Percentiles rank a stretch among this genome's conserved stretches.
Evolutionary conservation across 2,329 filamentous ascomycete genomes (phyloP).

Genomic region (Curvularia spicifera): DNA sequence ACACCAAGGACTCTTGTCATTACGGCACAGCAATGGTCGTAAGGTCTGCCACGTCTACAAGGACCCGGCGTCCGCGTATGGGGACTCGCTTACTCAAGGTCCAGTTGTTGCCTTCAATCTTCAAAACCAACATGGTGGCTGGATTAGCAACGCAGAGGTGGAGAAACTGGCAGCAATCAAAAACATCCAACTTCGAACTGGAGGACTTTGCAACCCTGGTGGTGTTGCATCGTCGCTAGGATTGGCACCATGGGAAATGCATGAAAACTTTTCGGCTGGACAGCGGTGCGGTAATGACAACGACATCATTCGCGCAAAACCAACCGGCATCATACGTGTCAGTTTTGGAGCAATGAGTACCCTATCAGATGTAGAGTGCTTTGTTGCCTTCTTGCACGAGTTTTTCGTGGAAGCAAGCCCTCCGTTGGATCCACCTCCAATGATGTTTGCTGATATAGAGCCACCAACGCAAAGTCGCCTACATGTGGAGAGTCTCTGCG

Average conservation of each 20-base stretch:
- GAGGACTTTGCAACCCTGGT: constrained; percentile 90
- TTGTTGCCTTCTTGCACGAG: constrained; percentile 70
- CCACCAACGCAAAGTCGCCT: constrained; percentile 42
- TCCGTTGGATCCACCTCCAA: constrained; percentile 24
- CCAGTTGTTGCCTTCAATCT: constrained; percentile 87
- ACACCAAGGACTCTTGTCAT: constrained; percentile 60
- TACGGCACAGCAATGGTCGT: constrained; percentile 73
- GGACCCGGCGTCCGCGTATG: constrained; percentile 51
- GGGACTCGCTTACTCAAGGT: constrained; percentile 61
- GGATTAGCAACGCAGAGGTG: constrained; percentile 82
- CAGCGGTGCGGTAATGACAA: constrained; percentile 83
- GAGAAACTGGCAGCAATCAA: constrained; percentile 84
- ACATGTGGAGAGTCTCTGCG: constrained; percentile 57
- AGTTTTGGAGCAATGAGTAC: constrained; percentile 94
- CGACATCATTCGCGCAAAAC: constrained; percentile 82
- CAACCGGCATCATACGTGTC: constrained; percentile 83
- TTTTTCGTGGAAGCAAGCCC: constrained; percentile 51
- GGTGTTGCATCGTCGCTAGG: constrained; percentile 76
- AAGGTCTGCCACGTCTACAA: constrained; percentile 72
- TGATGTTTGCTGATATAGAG: constrained; percentile 28
- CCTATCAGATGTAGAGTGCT: constrained; percentile 71
- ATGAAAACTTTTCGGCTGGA: constrained; percentile 81
- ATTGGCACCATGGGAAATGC: constrained; percentile 81
- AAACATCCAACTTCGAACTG: constrained; percentile 83
- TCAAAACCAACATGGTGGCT: constrained; percentile 69